Percentiles rank a stretch among this genome's conserved stretches.
Conservation (phyloP, 345 rosid genomes). For the Mallotus nudiflorus region DNA sequence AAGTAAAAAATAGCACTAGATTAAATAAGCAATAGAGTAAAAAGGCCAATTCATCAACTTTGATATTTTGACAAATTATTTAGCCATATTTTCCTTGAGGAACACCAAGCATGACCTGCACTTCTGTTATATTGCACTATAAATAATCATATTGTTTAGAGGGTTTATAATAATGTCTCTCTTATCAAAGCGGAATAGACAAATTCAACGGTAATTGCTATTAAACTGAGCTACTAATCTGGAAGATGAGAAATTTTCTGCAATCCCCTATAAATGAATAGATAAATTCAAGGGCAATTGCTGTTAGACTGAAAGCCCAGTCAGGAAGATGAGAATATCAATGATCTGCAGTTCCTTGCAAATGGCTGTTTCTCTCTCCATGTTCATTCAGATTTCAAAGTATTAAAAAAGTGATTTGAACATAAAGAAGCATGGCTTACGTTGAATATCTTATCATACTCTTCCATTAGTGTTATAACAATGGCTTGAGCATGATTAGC, state of each 20-base stretch:
- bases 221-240: no score
- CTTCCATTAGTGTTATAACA: slow-evolving; percentile 82
- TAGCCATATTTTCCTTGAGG: background rate
- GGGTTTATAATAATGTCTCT: background rate
- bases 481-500: slow-evolving; percentile 99
- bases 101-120: background rate
- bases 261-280: no score
- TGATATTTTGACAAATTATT: background rate
- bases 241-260: no score
- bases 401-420: background rate
- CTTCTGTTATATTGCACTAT: background rate
- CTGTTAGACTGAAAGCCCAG: background rate
- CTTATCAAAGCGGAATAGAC: background rate
- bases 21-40: background rate
- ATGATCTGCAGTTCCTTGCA: background rate
- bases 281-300: background rate
- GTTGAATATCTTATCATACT: slow-evolving; percentile 80
- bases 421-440: slow-evolving; percentile 46
- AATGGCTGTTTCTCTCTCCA: background rate
- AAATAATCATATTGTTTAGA: background rate
- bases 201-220: background rate
- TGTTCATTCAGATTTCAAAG: background rate
- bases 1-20: background rate
- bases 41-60: background rate
- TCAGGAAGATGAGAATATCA: background rate